These are phyloP conservation scores for Musa beccarii DNA, from an alignment of 176 grass and related monocot genomes.

Conservation along the genomic window DNA sequence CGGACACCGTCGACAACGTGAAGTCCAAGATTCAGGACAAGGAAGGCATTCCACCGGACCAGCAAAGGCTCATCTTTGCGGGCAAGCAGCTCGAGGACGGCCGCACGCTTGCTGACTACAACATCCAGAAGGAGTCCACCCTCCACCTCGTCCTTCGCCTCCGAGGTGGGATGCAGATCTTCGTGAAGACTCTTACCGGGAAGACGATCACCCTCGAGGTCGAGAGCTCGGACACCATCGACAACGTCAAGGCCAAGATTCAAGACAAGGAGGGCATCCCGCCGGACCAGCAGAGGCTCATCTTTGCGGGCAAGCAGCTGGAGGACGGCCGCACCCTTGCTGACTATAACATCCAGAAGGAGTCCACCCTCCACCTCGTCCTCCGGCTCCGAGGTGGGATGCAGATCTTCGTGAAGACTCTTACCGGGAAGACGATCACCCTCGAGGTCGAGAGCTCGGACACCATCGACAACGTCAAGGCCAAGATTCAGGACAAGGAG, in stretches of 20 bases:
- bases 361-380: constrained; percentile 6
- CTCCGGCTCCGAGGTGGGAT: constrained; percentile 2
- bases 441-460: constrained; percentile 9
- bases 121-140: constrained; percentile 25
- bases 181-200: constrained; percentile 2
- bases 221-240: constrained; percentile 9
- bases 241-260: background rate
- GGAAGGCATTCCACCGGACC: constrained; percentile 25
- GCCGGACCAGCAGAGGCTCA: constrained; percentile 7
- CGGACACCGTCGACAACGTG: constrained; percentile 77
- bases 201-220: constrained; percentile 12
- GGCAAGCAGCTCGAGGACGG: constrained; percentile 18
- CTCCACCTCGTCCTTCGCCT: constrained; percentile 35
- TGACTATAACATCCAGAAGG: constrained; percentile 14
- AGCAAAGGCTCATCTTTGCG: constrained; percentile 15
- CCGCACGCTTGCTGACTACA: constrained; percentile 20
- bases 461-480: constrained; percentile 14
- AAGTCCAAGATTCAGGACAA: constrained; percentile 85
- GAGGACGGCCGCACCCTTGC: constrained; percentile 5
- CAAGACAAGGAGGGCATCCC: constrained; percentile 6
- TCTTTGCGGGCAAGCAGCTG: constrained; percentile 7
- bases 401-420: constrained; percentile 8
- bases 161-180: constrained; percentile 19
- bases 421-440: background rate
- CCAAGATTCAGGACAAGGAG: constrained; percentile 19